Conservation (phyloP, 176 grass and related monocot species). For the Saccharum officinarum region DNA sequence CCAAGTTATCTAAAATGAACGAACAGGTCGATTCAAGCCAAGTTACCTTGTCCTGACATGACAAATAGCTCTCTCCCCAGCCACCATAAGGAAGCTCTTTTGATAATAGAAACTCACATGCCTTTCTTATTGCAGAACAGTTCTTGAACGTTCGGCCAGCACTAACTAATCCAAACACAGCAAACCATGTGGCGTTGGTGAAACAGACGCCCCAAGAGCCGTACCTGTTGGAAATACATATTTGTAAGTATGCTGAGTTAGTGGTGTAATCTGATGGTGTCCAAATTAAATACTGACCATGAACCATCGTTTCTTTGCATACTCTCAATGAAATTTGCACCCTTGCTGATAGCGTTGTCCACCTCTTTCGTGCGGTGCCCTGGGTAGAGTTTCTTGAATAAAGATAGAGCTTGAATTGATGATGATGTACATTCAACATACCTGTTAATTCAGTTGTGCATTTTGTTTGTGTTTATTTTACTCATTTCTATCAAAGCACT, state of each 20-base stretch:
- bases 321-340: slow-evolving; percentile 58
- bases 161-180: slow-evolving; percentile 61
- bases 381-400: slow-evolving; percentile 84
- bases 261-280: background rate
- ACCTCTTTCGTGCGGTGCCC: slow-evolving; percentile 66
- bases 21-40: background rate
- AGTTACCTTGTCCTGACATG: slow-evolving; percentile 76
- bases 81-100: slow-evolving; percentile 81
- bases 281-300: slow-evolving; percentile 60
- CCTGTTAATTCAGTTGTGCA: slow-evolving; percentile 37
- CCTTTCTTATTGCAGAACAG: slow-evolving; percentile 63
- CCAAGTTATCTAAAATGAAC: too few species aligned
- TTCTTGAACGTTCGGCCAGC: slow-evolving; percentile 65
- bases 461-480: slow-evolving; percentile 5
- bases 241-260: background rate
- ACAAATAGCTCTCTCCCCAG: slow-evolving; percentile 98
- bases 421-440: slow-evolving; percentile 96
- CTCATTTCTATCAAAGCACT: background rate
- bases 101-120: slow-evolving; percentile 79
- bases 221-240: slow-evolving; percentile 62
- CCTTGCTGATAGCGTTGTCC: slow-evolving; percentile 68
- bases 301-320: slow-evolving; percentile 77
- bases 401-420: slow-evolving; percentile 67
- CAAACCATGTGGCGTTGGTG: slow-evolving; percentile 85
- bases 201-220: slow-evolving; percentile 94